Percentiles rank a stretch among this genome's conserved stretches.
phyloP scores from a whole-genome alignment of 2,329 filamentous ascomycete genomes.

The Fusarium sacchari region DNA sequence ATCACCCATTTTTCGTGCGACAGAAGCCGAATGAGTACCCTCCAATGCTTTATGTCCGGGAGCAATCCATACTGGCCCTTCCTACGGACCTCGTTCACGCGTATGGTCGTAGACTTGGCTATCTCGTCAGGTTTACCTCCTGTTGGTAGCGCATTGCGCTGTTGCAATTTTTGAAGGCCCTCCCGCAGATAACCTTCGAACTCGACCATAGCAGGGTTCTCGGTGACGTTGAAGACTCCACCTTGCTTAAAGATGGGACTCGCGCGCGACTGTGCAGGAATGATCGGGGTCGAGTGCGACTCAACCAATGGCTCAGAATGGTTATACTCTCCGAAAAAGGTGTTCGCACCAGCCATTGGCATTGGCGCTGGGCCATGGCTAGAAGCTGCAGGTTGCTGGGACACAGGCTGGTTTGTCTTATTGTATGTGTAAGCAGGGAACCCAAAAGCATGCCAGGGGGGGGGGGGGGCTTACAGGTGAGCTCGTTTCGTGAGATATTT shows the following conservation, averaged over 20 bases:
- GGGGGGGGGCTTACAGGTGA: slow-evolving; percentile 3
- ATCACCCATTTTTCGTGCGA: slow-evolving; percentile 46
- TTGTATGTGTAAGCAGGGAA: slow-evolving; percentile 5
- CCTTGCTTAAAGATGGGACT: slow-evolving; percentile 15
- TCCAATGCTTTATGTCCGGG: slow-evolving; percentile 51
- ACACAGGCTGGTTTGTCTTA: neutral
- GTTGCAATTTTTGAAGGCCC: slow-evolving; percentile 22
- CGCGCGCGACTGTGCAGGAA: neutral
- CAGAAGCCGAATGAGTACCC: slow-evolving; percentile 43
- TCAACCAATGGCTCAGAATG: neutral
- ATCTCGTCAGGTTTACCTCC: neutral
- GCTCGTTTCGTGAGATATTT: neutral
- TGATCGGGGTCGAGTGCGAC: neutral
- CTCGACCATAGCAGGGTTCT: slow-evolving; percentile 36
- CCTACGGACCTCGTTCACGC: slow-evolving; percentile 42
- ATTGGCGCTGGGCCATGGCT: slow-evolving; percentile 37
- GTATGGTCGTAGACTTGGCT: slow-evolving; percentile 36
- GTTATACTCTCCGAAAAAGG: slow-evolving; percentile 47
- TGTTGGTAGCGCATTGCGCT: slow-evolving; percentile 3
- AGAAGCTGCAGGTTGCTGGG: slow-evolving; percentile 1
- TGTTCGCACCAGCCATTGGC: slow-evolving; percentile 51
- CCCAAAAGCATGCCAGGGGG: neutral
- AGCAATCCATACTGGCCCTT: slow-evolving; percentile 44
- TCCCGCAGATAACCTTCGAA: slow-evolving; percentile 39
- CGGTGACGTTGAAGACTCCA: slow-evolving; percentile 40